Evolutionary conservation across 768 basidiomycete genomes (phyloP), one percentile per base, ranked within the genome.

Genomic region (Leucogyrophana mollusca): DNA sequence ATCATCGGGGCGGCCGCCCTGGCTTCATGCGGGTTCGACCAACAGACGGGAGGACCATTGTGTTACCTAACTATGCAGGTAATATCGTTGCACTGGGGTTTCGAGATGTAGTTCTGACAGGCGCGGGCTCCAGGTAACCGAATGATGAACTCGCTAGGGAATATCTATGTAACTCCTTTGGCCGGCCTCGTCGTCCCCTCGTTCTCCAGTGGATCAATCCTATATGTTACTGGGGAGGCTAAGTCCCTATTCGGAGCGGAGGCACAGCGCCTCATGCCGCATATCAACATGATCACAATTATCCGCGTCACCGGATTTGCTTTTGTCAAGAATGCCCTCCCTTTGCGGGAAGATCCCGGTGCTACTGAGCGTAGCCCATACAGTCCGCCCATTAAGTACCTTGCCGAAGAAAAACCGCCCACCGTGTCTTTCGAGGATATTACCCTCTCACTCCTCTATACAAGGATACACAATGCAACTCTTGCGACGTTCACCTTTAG

Each of bases 11-110:
- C 8, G 84, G 84, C 2, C 67, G 73, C n/a, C 73, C 72, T 8
- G 83, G 82, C 0, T 84, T 83, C 51, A 66, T 83, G 3, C 78
- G 82, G 6, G 79, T 84, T n/a, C 57, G 67, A 23, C 78, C 75
- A 13, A 72, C 69, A 1, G 78, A 84, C 51, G 72, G 76, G 11
- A 71, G 77, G 27, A 84, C 78, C 0, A 50, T 84, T 3, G 71
- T 78, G 2, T 48, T 85, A 4, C 83, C 84, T 0, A 83, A 86
- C 56, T 84, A 73, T 56, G 78, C 77, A 45, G 83, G 82, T 59
- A n/a, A 37, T 25, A 14, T 27, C 35, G 16, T 23, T 35, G 35
- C 51, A 23, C 17, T 21, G 3, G 18, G 42, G 11, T 34, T 39
- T 4, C 40, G 23, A 34, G 30, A 23, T 21, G 9, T 41, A 38